Evolutionary conservation across 495 filamentous ascomycete species (phyloP).

Genomic region (Aspergillus ostianus): DNA sequence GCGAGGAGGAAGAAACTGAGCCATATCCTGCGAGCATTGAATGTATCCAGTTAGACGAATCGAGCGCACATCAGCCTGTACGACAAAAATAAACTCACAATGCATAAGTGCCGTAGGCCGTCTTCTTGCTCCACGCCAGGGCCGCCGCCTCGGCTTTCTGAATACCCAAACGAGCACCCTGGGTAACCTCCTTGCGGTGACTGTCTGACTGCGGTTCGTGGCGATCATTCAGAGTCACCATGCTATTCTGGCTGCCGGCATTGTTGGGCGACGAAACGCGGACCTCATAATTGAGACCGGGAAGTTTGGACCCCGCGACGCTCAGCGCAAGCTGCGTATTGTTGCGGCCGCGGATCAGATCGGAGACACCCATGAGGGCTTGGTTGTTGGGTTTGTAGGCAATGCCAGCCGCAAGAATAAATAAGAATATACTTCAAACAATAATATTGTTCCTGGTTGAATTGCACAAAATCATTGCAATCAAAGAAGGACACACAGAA

Average conservation of each 20-base stretch:
- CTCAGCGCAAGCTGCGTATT: constrained; percentile 43
- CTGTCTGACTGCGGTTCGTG: not conserved
- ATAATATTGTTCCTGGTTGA: too few relatives aligned
- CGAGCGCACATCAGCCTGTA: constrained; percentile 20
- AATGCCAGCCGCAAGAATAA: not conserved
- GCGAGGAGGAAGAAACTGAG: constrained; percentile 44
- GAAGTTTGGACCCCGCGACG: constrained; percentile 9
- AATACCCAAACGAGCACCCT: constrained; percentile 31
- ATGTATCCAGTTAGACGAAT: not conserved
- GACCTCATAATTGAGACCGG: constrained; percentile 8
- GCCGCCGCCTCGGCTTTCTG: constrained; percentile 47
- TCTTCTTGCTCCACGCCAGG: constrained; percentile 37
- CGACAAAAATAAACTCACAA: constrained; percentile 27
- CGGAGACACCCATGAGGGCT: constrained; percentile 13
- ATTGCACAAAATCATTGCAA: too few relatives aligned
- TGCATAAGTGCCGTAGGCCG: constrained; percentile 35
- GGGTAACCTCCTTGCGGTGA: constrained; percentile 16
- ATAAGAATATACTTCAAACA: too few relatives aligned
- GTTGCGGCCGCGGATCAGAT: constrained; percentile 34
- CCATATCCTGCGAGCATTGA: constrained; percentile 34
- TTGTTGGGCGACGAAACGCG: not conserved
- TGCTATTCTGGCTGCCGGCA: not conserved
- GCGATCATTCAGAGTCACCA: not conserved
- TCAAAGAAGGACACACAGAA: too few relatives aligned
- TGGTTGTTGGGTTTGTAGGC: too few relatives aligned